These are phyloP conservation scores for Penicillium sp. DNA, from an alignment of 2,329 filamentous ascomycete species.

Conservation along the genomic window DNA sequence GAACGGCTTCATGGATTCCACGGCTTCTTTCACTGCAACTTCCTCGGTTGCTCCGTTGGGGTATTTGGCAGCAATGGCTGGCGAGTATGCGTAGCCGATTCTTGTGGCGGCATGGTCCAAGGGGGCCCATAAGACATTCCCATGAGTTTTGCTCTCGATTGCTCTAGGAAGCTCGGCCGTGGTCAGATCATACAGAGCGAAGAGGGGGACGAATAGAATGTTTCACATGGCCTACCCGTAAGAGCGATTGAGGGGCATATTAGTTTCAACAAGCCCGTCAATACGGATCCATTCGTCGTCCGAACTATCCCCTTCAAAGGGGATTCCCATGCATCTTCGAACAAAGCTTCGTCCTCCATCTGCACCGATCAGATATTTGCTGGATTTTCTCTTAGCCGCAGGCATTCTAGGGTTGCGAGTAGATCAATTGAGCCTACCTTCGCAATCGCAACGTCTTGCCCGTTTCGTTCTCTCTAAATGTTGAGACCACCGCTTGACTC, in stretches of 20 bases:
- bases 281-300: conserved; percentile 26
- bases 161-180: conserved; percentile 3
- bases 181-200: background rate
- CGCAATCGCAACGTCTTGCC: too few relatives aligned
- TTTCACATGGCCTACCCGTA: background rate
- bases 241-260: conserved; percentile 23
- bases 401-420: too few relatives aligned
- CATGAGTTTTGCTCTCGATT: conserved; percentile 19
- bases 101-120: conserved; percentile 21
- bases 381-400: too few relatives aligned
- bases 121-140: conserved; percentile 34
- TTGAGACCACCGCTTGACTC: too few relatives aligned
- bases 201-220: too few relatives aligned
- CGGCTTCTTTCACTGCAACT: conserved; percentile 20
- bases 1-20: conserved; percentile 19
- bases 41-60: conserved; percentile 13
- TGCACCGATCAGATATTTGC: conserved; percentile 44
- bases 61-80: conserved; percentile 17
- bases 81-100: conserved; percentile 21
- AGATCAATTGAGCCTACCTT: too few relatives aligned
- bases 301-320: conserved; percentile 40
- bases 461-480: too few relatives aligned
- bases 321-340: conserved; percentile 39
- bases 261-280: conserved; percentile 25
- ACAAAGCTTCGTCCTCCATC: conserved; percentile 51